Base-by-base conservation (phyloP, 2,329 filamentous ascomycete genomes). In the Trichoderma koningii region DNA sequence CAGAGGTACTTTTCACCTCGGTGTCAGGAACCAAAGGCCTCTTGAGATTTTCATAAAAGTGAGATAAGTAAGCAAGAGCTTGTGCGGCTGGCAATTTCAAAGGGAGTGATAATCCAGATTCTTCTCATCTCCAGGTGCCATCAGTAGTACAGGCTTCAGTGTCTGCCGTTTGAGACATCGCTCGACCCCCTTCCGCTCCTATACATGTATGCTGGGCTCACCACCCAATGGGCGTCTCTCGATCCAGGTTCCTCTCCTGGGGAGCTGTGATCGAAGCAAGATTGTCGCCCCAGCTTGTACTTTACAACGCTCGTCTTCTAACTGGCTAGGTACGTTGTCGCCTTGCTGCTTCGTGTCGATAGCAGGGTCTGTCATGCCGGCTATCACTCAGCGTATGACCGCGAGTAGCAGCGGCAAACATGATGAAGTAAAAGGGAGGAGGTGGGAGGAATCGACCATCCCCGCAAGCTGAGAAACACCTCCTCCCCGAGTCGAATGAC, bases 191-290 rank as follows among this genome's bases (percentile, higher is more conserved):
- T 19, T 23, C 56, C 17, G 41, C 50, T 51, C 45, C 45, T n/a
- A n/a, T n/a, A n/a, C n/a, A n/a, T n/a, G 41, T 26, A 50, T 50
- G 21, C 50, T 41, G 50, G 28, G 7, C 28, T 63, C 51, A 45
- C 21, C 26, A 41, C 60, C 60, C 50, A 48, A 60, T 60, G 26
- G 56, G 52, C 51, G 28, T 34, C 21, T 48, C 30, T 48, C 53
- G 42, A 56, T 42, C 62, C 15, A 50, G 44, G 51, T 51, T 19
- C 7, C 28, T n/a, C 45, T 50, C 56, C n/a, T 19, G 30, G 56
- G 56, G 45, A 7, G 41, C 21, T 38, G 28, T 1, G 55, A 50
- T 59, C 56, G 44, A 7, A 28, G 34, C 45, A 14, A 47, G 44
- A 30, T 38, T n/a, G 5, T 5, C 1, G 15, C 28, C 7, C 17